These are phyloP conservation scores for Musa troglodytarum DNA, from an alignment of 176 grass and related monocot species.

Conservation along the genomic window DNA sequence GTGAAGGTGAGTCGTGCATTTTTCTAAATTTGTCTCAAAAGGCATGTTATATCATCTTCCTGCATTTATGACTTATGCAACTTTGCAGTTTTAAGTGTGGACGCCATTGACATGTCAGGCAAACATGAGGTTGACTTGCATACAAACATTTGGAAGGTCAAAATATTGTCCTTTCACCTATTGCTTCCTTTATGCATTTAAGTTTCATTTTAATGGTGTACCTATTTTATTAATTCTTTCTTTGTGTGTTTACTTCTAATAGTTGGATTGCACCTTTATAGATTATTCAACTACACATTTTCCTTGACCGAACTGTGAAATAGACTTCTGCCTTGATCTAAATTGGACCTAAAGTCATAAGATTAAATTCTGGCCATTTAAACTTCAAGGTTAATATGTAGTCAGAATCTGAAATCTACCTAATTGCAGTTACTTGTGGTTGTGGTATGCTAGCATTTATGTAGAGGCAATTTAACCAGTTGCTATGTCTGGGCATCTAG, in stretches of 20 bases:
- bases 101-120: slow-evolving; percentile 97
- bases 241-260: not conserved
- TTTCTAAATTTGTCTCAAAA: not conserved
- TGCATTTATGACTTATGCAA: not conserved
- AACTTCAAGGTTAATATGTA: not conserved
- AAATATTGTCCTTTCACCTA: slow-evolving; percentile 5
- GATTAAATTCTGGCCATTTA: not conserved
- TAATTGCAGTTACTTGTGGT: not conserved
- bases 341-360: not conserved
- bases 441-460: too few relatives aligned
- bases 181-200: slow-evolving; percentile 2
- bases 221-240: not conserved
- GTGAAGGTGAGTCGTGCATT: slow-evolving; percentile 57
- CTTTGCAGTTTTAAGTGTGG: slow-evolving; percentile 66
- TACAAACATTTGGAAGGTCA: slow-evolving; percentile 98
- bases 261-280: not conserved
- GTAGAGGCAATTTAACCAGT: too few relatives aligned
- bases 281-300: not conserved
- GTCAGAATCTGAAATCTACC: not conserved
- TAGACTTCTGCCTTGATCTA: not conserved
- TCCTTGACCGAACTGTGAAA: not conserved
- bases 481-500: too few relatives aligned
- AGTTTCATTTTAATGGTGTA: not conserved
- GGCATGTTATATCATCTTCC: not conserved
- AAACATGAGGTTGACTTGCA: slow-evolving; percentile 97